phyloP scores from a whole-genome alignment of 78 protist genomes.

The Dictyostelium brefeldianum region DNA sequence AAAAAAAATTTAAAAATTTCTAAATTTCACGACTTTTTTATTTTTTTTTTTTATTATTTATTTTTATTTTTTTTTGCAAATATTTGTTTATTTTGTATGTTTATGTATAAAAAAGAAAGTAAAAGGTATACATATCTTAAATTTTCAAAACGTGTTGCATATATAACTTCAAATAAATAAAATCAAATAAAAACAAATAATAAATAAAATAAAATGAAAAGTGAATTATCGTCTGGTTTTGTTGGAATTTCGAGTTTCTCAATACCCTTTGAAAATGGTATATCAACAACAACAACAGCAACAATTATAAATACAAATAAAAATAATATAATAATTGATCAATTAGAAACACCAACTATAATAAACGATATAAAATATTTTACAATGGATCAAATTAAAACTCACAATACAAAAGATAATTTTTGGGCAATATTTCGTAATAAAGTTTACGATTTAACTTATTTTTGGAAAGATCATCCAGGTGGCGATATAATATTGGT shows the following conservation, averaged over 20 bases:
- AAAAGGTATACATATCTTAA: too few relatives aligned
- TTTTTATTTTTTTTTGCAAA: too few relatives aligned
- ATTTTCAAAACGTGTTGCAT: too few relatives aligned
- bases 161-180: background rate
- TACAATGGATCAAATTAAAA: slow-evolving; percentile 78
- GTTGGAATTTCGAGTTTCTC: background rate
- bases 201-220: background rate
- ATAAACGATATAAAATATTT: background rate
- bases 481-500: slow-evolving; percentile 90
- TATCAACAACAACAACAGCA: background rate
- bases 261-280: background rate
- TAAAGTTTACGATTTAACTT: slow-evolving; percentile 90
- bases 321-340: background rate
- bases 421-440: slow-evolving; percentile 84
- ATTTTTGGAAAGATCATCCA: slow-evolving; percentile 87
- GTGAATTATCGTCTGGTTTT: background rate
- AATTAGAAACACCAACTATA: too few relatives aligned
- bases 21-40: too few relatives aligned
- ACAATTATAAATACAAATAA: too few relatives aligned
- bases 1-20: too few relatives aligned
- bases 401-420: slow-evolving; percentile 73
- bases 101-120: too few relatives aligned
- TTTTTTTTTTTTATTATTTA: too few relatives aligned
- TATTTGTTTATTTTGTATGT: too few relatives aligned
- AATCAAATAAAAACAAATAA: background rate